phyloP scores from a whole-genome alignment of 2,329 filamentous ascomycete species.

The Cordyceps cateniannulata region DNA sequence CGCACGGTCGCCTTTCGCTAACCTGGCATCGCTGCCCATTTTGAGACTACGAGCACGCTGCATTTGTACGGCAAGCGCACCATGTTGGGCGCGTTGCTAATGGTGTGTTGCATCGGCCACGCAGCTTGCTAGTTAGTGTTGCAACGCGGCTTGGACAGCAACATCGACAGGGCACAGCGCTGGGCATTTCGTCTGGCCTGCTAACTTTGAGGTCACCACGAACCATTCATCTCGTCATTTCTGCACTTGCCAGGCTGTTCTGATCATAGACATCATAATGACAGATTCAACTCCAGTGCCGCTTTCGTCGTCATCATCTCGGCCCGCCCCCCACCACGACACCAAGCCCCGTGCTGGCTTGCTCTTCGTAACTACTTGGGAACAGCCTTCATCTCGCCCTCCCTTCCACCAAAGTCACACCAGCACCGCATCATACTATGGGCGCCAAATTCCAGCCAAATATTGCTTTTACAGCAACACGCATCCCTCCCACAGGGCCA shows the following conservation, averaged over 20 bases:
- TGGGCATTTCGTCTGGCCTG: background rate
- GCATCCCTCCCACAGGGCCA: background rate
- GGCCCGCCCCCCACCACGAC: background rate
- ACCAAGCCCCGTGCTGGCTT: background rate
- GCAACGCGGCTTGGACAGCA: background rate
- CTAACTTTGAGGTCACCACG: background rate
- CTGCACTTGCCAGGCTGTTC: background rate
- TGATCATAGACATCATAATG: background rate
- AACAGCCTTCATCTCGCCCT: background rate
- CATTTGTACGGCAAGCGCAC: background rate
- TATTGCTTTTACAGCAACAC: background rate
- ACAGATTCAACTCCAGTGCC: background rate
- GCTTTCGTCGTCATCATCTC: background rate
- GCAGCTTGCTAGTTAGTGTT: background rate
- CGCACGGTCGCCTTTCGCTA: background rate
- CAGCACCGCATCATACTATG: background rate
- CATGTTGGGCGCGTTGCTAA: background rate
- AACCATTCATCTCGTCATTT: background rate
- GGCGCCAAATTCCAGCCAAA: slow-evolving; percentile 1
- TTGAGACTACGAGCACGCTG: background rate
- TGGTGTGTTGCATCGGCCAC: background rate
- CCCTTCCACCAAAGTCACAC: background rate
- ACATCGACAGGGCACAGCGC: background rate
- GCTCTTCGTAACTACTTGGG: background rate
- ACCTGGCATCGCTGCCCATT: background rate